Evolutionary conservation across 345 rosid species (phyloP), one percentile per base, ranked within the genome.

Genomic region (Gynandropsis gynandra): DNA sequence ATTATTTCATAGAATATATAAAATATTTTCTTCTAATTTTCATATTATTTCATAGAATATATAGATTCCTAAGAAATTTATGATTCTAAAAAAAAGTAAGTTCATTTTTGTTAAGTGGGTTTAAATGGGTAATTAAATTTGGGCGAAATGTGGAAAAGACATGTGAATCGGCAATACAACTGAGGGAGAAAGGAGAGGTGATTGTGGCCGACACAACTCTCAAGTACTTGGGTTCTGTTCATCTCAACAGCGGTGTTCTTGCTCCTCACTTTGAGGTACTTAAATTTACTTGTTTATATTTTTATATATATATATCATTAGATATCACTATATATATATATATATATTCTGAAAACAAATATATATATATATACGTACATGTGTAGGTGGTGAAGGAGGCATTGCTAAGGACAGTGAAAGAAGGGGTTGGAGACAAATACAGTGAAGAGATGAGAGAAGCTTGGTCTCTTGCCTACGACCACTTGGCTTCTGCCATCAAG

Each of bases 261-360:
- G 81, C 60, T 33, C 72, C 72, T 10, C 80, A 76, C 61, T 81
- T 81, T 41, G 72, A 75, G 76, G 81, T n/a, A n/a, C n/a, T n/a
- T n/a, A n/a, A n/a, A n/a, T n/a, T n/a, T n/a, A n/a, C n/a, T n/a
- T n/a, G n/a, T 77, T 36, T 27, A 31, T 50, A 6, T 50, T 7
- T 9, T 16, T 4, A 14, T 1, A 5, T 10, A 42, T 11, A 40
- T 42, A 27, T 4, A 14, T 16, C 11, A 36, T 1, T 18, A 36
- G 0, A 32, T 16, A 11, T 34, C 4, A 10, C 14, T 15, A 27
- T 24, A 15, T 31, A 10, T 15, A 5, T 42, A 35, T 1, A 3
- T 2, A 27, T 51, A 9, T 10, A 10, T 17, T 47, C 21, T 4
- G 13, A 41, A 1, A 18, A 39, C 19, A 41, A 41, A 32, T 29